Percentiles rank a stretch among this genome's conserved stretches.
These are phyloP conservation scores for Aspergillus carbonarius DNA, from an alignment of 2,329 filamentous ascomycete genomes.

Conservation along the genomic window DNA sequence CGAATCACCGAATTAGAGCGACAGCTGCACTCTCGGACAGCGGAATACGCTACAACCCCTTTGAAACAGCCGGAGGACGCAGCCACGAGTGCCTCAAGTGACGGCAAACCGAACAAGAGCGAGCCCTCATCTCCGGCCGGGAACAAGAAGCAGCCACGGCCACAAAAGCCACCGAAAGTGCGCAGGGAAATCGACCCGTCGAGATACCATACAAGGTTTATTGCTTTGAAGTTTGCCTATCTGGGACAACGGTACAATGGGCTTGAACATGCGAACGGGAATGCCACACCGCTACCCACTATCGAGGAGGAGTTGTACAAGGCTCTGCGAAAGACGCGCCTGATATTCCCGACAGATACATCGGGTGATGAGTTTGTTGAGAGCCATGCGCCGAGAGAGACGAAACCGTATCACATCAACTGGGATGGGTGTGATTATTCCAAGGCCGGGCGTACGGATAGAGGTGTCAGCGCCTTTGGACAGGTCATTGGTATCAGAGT, in stretches of 20 bases:
- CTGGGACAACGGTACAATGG: slow-evolving; percentile 89
- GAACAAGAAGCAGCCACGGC: slow-evolving; percentile 23
- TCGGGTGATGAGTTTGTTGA: slow-evolving; percentile 40
- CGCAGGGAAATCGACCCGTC: slow-evolving; percentile 66
- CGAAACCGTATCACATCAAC: slow-evolving; percentile 55
- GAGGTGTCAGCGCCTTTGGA: slow-evolving; percentile 92
- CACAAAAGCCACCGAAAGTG: slow-evolving; percentile 43
- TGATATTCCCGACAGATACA: slow-evolving; percentile 70
- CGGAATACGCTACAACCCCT: slow-evolving; percentile 28
- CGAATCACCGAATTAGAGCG: slow-evolving; percentile 68
- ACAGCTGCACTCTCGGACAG: slow-evolving; percentile 57
- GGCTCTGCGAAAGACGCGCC: slow-evolving; percentile 74
- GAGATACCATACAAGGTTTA: slow-evolving; percentile 76
- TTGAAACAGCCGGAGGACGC: background rate
- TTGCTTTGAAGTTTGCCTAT: slow-evolving; percentile 93
- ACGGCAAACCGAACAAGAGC: slow-evolving; percentile 19
- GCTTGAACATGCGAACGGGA: slow-evolving; percentile 79
- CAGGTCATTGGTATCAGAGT: slow-evolving; percentile 86
- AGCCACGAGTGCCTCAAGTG: background rate
- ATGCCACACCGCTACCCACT: slow-evolving; percentile 68
- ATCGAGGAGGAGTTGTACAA: slow-evolving; percentile 95
- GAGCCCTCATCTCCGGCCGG: slow-evolving; percentile 13
- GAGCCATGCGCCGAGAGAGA: slow-evolving; percentile 41
- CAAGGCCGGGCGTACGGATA: slow-evolving; percentile 91
- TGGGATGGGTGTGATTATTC: slow-evolving; percentile 87